A percentile compares a stretch with the other conserved stretches of the same genome.
These are phyloP conservation scores for Marasmius tenuissimus DNA, from an alignment of 1,284 basidiomycete species.

Conservation along the genomic window DNA sequence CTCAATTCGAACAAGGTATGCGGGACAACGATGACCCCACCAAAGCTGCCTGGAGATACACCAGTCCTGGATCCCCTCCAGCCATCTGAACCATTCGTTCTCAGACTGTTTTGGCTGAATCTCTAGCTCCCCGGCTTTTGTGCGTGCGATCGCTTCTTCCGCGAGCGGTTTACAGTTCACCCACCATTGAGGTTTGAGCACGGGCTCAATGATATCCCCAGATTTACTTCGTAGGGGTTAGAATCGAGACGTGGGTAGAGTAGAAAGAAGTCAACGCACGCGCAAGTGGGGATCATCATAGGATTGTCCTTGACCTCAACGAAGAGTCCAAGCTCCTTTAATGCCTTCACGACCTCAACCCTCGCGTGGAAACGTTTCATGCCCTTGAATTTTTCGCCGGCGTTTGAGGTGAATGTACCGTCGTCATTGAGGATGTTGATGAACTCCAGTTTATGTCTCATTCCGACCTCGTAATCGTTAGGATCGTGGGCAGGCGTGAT, in stretches of 20 bases:
- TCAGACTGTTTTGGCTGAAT: conserved; percentile 88
- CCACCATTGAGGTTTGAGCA: conserved; percentile 99
- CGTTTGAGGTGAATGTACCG: conserved; percentile 93
- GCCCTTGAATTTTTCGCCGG: conserved; percentile 83
- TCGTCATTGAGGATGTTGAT: conserved; percentile 98
- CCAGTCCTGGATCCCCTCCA: conserved; percentile 98
- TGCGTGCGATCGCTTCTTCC: conserved; percentile 90
- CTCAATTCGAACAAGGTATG: conserved; percentile 90
- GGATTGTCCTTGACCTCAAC: conserved; percentile 94
- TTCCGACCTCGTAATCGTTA: conserved; percentile 96
- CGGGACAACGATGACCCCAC: conserved; percentile 99
- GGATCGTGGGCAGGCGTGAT: conserved; percentile 99
- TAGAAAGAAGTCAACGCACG: conserved; percentile 35
- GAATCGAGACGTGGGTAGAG: neutral
- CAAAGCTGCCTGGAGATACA: conserved; percentile 98
- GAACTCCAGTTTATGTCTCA: conserved; percentile 88
- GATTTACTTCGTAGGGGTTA: conserved; percentile 66
- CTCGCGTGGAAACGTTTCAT: conserved; percentile 97
- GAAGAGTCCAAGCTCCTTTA: conserved; percentile 87
- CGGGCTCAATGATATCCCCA: conserved; percentile 94
- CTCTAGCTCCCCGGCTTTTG: conserved; percentile 79
- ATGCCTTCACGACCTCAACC: conserved; percentile 79
- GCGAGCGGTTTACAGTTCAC: conserved; percentile 93
- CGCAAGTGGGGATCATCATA: conserved; percentile 94
- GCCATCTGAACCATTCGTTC: conserved; percentile 96